These are phyloP conservation scores for Ustilago bromivora DNA, from an alignment of 1,284 basidiomycete genomes.

Conservation along the genomic window DNA sequence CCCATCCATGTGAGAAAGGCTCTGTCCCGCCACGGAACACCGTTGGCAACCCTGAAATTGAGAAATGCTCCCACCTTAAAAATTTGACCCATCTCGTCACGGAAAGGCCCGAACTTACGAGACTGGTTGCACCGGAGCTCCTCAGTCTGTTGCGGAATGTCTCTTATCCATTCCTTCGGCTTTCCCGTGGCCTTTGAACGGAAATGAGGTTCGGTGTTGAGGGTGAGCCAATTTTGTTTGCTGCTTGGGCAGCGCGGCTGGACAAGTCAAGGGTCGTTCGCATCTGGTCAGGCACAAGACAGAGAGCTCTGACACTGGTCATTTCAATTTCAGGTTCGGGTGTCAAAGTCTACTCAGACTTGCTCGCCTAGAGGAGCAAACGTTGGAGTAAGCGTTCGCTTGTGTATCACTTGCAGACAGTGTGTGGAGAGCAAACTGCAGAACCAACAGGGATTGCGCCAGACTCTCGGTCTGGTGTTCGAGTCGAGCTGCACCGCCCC, in stretches of 20 bases:
- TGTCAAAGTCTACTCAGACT: not conserved
- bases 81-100: not conserved
- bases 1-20: not conserved
- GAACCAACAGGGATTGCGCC: not conserved
- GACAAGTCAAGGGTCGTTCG: not conserved
- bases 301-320: slow-evolving; percentile 1
- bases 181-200: not conserved
- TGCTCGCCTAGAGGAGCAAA: no score
- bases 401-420: not conserved
- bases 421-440: not conserved
- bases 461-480: not conserved
- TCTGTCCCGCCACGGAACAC: not conserved
- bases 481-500: slow-evolving; percentile 4
- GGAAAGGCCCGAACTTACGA: not conserved
- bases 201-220: not conserved
- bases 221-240: not conserved
- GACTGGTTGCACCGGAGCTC: no score
- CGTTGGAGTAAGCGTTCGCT: not conserved
- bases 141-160: not conserved
- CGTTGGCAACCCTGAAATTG: not conserved
- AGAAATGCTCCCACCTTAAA: not conserved
- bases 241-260: not conserved
- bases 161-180: not conserved
- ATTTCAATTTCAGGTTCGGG: slow-evolving; percentile 1
- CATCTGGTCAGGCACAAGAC: not conserved